phyloP scores from a whole-genome alignment of 257 asterid genomes.

The Primulina huaijiensis region DNA sequence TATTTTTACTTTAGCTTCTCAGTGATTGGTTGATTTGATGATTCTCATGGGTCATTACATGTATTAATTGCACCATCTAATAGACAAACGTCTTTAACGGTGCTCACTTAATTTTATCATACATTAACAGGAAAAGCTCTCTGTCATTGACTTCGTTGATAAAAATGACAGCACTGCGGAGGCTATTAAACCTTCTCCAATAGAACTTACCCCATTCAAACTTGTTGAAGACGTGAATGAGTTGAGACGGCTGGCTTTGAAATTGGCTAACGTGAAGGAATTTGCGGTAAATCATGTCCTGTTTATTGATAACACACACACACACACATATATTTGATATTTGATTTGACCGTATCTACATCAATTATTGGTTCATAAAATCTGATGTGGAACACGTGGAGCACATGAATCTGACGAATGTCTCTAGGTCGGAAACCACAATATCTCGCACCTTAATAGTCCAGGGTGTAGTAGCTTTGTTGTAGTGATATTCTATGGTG shows the following conservation, averaged over 20 bases:
- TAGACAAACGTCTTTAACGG: slow-evolving; percentile 1
- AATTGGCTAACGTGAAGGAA: slow-evolving; percentile 66
- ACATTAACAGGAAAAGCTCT: slow-evolving; percentile 58
- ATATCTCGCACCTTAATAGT: slow-evolving; percentile 1
- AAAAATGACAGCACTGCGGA: slow-evolving; percentile 33
- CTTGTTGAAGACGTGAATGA: slow-evolving; percentile 84
- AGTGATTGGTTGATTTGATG: not conserved
- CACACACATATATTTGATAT: not conserved
- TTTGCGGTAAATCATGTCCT: slow-evolving; percentile 67
- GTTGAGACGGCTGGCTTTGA: slow-evolving; percentile 73
- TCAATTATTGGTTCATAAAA: not conserved
- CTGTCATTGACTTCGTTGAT: slow-evolving; percentile 71
- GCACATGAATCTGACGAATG: not conserved
- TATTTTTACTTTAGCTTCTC: not conserved
- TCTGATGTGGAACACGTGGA: slow-evolving; percentile 12
- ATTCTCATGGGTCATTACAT: not conserved
- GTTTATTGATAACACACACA: slow-evolving; percentile 5
- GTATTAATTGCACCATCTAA: slow-evolving; percentile 10
- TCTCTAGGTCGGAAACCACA: not conserved
- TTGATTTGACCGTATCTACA: slow-evolving; percentile 2
- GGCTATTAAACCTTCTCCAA: slow-evolving; percentile 67
- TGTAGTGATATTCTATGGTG: not conserved
- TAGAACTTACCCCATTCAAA: slow-evolving; percentile 71
- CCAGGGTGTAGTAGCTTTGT: slow-evolving; percentile 2
- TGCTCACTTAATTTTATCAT: slow-evolving; percentile 20